phyloP scores from a whole-genome alignment of 2,329 filamentous ascomycete species.

The Cadophora gregata region DNA sequence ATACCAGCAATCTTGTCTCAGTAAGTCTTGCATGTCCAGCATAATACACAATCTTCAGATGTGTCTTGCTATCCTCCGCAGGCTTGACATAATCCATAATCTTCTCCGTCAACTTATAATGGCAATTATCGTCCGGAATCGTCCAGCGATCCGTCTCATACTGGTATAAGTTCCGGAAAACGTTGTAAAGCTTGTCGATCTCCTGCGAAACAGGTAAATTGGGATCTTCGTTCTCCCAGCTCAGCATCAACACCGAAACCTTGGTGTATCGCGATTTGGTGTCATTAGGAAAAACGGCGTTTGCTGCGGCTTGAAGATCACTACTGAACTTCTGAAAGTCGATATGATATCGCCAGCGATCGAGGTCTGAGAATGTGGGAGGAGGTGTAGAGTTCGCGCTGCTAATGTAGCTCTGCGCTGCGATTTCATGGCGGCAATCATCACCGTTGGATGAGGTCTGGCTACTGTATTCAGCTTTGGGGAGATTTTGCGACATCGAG shows the following conservation, averaged over 20 bases:
- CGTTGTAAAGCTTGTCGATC: constrained; percentile 57
- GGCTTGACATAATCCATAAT: constrained; percentile 61
- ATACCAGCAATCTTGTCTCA: constrained; percentile 62
- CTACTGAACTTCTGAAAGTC: constrained; percentile 25
- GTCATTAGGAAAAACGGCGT: constrained; percentile 65
- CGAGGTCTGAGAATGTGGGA: constrained; percentile 22
- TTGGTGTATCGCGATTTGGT: constrained; percentile 58
- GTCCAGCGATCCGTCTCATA: constrained; percentile 62
- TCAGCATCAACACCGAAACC: constrained; percentile 62
- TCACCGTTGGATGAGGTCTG: constrained; percentile 9
- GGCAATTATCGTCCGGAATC: constrained; percentile 61
- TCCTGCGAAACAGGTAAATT: constrained; percentile 55
- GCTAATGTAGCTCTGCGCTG: constrained; percentile 15
- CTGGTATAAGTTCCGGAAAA: constrained; percentile 61
- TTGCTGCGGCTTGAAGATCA: constrained; percentile 66
- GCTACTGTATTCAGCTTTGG: neutral
- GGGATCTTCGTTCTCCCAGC: constrained; percentile 61
- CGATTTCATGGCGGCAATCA: neutral
- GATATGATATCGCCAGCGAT: constrained; percentile 29
- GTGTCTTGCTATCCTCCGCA: constrained; percentile 55
- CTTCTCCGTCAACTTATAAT: constrained; percentile 61
- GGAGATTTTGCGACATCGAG: neutral
- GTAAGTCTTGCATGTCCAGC: constrained; percentile 62
- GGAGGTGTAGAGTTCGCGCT: constrained; percentile 24
- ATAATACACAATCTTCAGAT: constrained; percentile 67